Conservation (phyloP, 2,329 filamentous ascomycete species). For the Cladophialophora psammophila region DNA sequence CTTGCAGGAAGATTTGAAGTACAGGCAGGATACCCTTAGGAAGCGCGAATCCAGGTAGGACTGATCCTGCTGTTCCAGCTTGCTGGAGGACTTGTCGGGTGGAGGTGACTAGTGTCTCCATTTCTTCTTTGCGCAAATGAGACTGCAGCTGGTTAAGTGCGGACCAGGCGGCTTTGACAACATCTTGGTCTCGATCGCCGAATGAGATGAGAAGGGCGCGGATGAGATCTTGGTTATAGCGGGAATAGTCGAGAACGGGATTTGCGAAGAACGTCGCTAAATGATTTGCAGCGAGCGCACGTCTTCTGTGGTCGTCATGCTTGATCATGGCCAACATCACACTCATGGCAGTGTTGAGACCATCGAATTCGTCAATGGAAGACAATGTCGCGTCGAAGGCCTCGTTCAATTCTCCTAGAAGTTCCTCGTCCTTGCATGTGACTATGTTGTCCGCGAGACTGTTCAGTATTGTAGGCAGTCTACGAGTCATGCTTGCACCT, state of each 20-base stretch:
- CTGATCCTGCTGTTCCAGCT: slow-evolving; percentile 83
- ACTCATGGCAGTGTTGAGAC: slow-evolving; percentile 94
- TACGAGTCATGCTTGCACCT: slow-evolving; percentile 86
- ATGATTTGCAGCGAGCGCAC: slow-evolving; percentile 78
- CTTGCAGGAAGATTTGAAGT: slow-evolving; percentile 95
- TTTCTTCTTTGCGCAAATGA: slow-evolving; percentile 92
- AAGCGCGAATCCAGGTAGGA: slow-evolving; percentile 84
- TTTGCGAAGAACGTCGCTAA: slow-evolving; percentile 85
- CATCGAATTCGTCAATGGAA: slow-evolving; percentile 95
- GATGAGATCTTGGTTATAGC: slow-evolving; percentile 95
- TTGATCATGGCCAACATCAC: slow-evolving; percentile 87
- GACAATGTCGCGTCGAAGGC: slow-evolving; percentile 90
- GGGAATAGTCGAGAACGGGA: slow-evolving; percentile 85
- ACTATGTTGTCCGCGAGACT: slow-evolving; percentile 93
- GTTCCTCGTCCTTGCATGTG: slow-evolving; percentile 72
- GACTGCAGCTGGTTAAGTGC: slow-evolving; percentile 88
- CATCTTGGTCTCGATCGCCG: slow-evolving; percentile 80
- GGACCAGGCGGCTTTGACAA: slow-evolving; percentile 88
- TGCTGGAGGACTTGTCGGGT: slow-evolving; percentile 86
- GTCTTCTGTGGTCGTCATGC: slow-evolving; percentile 87
- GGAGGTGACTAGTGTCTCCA: slow-evolving; percentile 89
- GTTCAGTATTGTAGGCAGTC: slow-evolving; percentile 88
- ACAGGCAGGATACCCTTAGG: slow-evolving; percentile 98
- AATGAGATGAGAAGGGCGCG: slow-evolving; percentile 90
- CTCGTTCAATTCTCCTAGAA: slow-evolving; percentile 74